A percentile compares a stretch with the other conserved stretches of the same genome.
Evolutionary conservation across 805 yeast genomes (phyloP).

Genomic region (Candida loeiensis): DNA sequence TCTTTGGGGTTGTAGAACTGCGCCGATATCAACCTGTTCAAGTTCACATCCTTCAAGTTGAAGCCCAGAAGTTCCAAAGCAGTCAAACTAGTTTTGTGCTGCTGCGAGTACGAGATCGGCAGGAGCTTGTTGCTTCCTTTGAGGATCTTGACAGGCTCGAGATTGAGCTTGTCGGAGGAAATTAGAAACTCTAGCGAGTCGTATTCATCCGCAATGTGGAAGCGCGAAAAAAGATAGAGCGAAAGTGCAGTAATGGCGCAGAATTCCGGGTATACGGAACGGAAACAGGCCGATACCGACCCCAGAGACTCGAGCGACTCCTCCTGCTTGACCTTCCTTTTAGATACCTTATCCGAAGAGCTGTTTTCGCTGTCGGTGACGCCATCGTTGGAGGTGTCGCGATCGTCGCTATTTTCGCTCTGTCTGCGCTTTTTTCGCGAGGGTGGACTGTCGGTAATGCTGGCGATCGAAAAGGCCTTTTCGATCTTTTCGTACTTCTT

Average conservation of each 20-base stretch:
- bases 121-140: conserved; percentile 24
- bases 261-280: conserved; percentile 17
- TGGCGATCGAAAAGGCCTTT: background rate
- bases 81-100: conserved; percentile 22
- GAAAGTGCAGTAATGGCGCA: conserved; percentile 29
- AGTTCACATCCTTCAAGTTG: conserved; percentile 18
- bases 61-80: conserved; percentile 18
- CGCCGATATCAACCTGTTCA: conserved; percentile 18
- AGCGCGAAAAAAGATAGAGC: conserved; percentile 25
- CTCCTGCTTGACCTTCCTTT: background rate
- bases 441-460: background rate
- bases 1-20: conserved; percentile 10
- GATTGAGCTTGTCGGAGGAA: conserved; percentile 3
- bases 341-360: background rate
- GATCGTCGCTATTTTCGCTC: background rate
- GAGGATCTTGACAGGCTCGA: conserved; percentile 19
- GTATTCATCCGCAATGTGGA: conserved; percentile 26
- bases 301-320: background rate
- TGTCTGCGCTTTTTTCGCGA: background rate
- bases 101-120: conserved; percentile 25
- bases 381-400: too few relatives aligned
- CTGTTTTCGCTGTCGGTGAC: background rate
- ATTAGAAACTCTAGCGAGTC: conserved; percentile 19
- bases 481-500: background rate
- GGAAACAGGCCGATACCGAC: conserved; percentile 16